phyloP scores from a whole-genome alignment of 2,329 filamentous ascomycete species.

The Fusarium sp. region DNA sequence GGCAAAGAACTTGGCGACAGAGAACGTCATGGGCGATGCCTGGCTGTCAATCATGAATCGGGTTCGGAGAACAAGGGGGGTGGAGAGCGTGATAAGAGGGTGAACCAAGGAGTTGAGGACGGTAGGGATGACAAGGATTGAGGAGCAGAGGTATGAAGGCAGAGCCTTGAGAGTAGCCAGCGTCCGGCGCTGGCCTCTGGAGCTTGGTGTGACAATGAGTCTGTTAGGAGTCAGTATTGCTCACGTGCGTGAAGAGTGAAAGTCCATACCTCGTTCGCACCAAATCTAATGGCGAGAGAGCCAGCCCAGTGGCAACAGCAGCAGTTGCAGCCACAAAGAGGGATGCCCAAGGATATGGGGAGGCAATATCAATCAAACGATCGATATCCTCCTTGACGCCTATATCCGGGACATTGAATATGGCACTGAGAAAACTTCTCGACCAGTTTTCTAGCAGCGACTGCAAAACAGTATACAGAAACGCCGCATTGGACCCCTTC shows the following conservation, averaged over 20 bases:
- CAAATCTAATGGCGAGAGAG: conserved; percentile 89
- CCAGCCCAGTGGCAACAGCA: conserved; percentile 78
- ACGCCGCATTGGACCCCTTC: conserved; percentile 94
- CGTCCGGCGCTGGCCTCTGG: conserved; percentile 79
- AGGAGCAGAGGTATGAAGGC: conserved; percentile 80
- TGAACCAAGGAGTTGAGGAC: conserved; percentile 88
- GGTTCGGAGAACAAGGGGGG: conserved; percentile 87
- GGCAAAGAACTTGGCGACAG: conserved; percentile 82
- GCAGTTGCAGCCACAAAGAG: conserved; percentile 77
- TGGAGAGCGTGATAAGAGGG: conserved; percentile 83
- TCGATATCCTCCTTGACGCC: conserved; percentile 82
- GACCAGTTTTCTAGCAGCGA: conserved; percentile 94
- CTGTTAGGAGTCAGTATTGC: conserved; percentile 56
- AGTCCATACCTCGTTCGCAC: conserved; percentile 75
- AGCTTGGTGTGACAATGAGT: conserved; percentile 86
- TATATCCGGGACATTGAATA: conserved; percentile 89
- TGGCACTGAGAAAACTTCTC: conserved; percentile 86
- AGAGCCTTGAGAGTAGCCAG: conserved; percentile 81
- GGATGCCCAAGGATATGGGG: conserved; percentile 84
- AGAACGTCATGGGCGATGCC: conserved; percentile 84
- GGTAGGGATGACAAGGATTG: conserved; percentile 82
- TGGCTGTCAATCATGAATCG: conserved; percentile 86
- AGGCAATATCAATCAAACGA: conserved; percentile 77
- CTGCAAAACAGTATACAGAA: conserved; percentile 88
- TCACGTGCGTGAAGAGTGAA: background rate